Base-by-base conservation (phyloP, 768 basidiomycete genomes). In the Russula abietina region DNA sequence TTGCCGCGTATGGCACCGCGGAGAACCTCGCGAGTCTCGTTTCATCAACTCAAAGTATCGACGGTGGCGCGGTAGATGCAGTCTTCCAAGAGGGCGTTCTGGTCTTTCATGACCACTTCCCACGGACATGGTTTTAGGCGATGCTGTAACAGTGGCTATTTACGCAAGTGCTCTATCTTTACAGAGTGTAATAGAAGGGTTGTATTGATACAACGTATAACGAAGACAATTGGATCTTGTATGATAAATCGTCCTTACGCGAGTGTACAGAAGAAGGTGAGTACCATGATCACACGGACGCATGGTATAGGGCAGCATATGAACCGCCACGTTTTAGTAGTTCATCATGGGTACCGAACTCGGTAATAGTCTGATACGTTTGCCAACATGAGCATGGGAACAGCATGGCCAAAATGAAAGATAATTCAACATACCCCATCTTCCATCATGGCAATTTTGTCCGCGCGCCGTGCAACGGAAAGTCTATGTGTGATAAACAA, bases 381-480 rank as follows among this genome's bases (percentile, higher is more conserved):
- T 10, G 33, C 28, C 24, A 49, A 58, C 10, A 57, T 63, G 38
- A 63, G 57, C 57, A 59, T 55, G 46, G 51, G 54, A 55, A 32
- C 38, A 30, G 33, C 56, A 39, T 54, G 28, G n/a, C 19, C n/a
- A 54, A 61, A 32, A 62, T 67, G 41, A 65, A 39, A 45, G 50
- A 48, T 33, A 12, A 54, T 55, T 55, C 28, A 24, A 77, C 79
- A 64, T 67, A 81, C 80, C 60, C 89, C 89, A 69, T 81, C 80
- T 68, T 91, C 86, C 87, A 91, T 89, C 85, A 91, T 88, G 48
- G 88, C 89, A 66, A 91, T 83, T 74, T 90, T 91, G 76, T 93
- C 89, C 65, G 91, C 91, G 48, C 88, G 83, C 3, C 89, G 85
- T 22, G 90, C 89, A 50, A 87, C 88, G 28, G 87, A 84, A 62